These are phyloP conservation scores for Tetrapisispora phaffii DNA, from an alignment of 805 yeast genomes.

Conservation along the genomic window DNA sequence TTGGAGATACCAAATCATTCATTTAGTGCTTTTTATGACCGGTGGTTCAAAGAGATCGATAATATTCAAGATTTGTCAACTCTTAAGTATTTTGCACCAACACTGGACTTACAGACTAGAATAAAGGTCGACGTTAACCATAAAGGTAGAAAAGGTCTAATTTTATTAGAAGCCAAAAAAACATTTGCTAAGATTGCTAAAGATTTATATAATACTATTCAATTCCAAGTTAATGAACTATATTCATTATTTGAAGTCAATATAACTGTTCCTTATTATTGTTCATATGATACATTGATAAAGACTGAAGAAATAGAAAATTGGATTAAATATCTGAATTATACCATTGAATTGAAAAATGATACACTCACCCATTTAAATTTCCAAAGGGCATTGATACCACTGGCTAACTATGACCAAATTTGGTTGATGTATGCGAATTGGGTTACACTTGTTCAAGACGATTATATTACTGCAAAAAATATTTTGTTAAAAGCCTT, in stretches of 20 bases:
- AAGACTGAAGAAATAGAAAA: conserved; percentile 15
- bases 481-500: conserved; percentile 17
- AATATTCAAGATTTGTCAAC: conserved; percentile 22
- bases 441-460: conserved; percentile 20
- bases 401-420: conserved; percentile 24
- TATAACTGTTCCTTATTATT: conserved; percentile 16
- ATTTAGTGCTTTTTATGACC: conserved; percentile 24
- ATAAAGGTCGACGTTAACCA: conserved; percentile 16
- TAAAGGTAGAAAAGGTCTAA: conserved; percentile 24
- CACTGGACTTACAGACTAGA: conserved; percentile 18
- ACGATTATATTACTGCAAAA: conserved; percentile 19
- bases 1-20: conserved; percentile 26
- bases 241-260: conserved; percentile 26
- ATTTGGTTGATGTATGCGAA: conserved; percentile 26
- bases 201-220: conserved; percentile 24
- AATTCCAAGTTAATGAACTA: conserved; percentile 23
- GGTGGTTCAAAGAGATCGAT: conserved; percentile 26
- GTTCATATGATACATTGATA: conserved; percentile 21
- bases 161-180: conserved; percentile 29
- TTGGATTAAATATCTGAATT: conserved; percentile 25
- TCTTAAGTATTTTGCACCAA: conserved; percentile 15
- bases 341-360: conserved; percentile 15
- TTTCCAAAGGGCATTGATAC: conserved; percentile 27
- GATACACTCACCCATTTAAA: conserved; percentile 18
- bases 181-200: conserved; percentile 23